Conservation (phyloP, 2,329 filamentous ascomycete genomes). For the Drechslerella coelobrocha region DNA sequence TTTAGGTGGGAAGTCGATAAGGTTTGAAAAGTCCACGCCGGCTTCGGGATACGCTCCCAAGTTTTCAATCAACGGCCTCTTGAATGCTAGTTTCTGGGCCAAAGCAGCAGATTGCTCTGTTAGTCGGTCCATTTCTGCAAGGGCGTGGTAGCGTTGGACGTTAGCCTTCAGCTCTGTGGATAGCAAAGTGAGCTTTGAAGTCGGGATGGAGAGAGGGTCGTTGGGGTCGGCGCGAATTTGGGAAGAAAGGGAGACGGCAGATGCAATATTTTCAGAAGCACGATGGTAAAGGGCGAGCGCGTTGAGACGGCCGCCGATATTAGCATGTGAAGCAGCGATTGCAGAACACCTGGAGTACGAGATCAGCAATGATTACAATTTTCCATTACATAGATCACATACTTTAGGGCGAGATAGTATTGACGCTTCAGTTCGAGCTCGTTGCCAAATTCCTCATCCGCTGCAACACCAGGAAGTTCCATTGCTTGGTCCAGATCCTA, state of each 20-base stretch:
- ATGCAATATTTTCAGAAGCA: constrained; percentile 65
- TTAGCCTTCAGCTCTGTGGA: constrained; percentile 71
- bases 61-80: constrained; percentile 73
- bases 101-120: constrained; percentile 29
- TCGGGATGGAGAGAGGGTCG: constrained; percentile 70
- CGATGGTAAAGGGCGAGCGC: constrained; percentile 84
- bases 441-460: constrained; percentile 75
- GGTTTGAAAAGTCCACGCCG: constrained; percentile 75
- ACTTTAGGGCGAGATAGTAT: constrained; percentile 92
- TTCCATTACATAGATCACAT: not conserved
- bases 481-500: constrained; percentile 90
- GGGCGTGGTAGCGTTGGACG: constrained; percentile 79
- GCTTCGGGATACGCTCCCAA: constrained; percentile 76
- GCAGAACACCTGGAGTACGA: constrained; percentile 71
- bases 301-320: constrained; percentile 75
- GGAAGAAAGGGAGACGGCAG: constrained; percentile 58
- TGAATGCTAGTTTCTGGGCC: constrained; percentile 63
- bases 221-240: constrained; percentile 63
- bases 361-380: constrained; percentile 9
- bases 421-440: constrained; percentile 78
- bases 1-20: constrained; percentile 86
- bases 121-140: constrained; percentile 74
- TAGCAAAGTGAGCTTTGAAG: constrained; percentile 67
- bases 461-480: constrained; percentile 86
- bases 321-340: constrained; percentile 81